Base-by-base conservation (phyloP, 2,329 filamentous ascomycete species). In the Sphaerostilbella broomeana region DNA sequence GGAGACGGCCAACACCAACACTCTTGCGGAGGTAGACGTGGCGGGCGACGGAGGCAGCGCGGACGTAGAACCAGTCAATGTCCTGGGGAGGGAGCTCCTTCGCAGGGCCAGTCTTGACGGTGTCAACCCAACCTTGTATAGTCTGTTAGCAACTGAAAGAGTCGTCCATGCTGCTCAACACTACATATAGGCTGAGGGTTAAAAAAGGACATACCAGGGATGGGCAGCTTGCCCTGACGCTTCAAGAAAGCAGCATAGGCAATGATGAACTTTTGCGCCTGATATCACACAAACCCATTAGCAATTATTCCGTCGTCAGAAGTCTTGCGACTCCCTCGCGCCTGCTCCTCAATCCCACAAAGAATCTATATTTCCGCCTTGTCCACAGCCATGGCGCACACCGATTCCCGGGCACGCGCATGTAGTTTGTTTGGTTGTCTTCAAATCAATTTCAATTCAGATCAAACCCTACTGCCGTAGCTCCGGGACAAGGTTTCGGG, bases 21-120 rank as follows among this genome's bases (percentile, higher is more conserved):
- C 89, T 95, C 81, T 98, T 98, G 76, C 92, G 86, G 69, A 98
- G 79, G 80, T 98, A 98, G 77, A 98, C 83, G 79, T 97, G 90
- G 65, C 89, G 88, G 63, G 92, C 92, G 65, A 98, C 84, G 55
- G 90, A 81, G 59, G 92, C 92, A 61, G 90, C 89, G 65, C 92
- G 89, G 67, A 81, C 69, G 71, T 81, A 86, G 77, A 81, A 94
- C 92, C 92, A 98, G 80, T 98, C 92, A 66, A 89, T 86, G 70
- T 89, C 84, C 81, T 97, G 89, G 63, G 90, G 92, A 63, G 90
- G 90, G 59, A 98, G 85, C 78, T 98, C 92, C 74, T 95, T 95
- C 68, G 85, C 84, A 66, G 83, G 79, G 62, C 87, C 90, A 58
- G 90, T 95, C 85, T 98, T 98, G 75, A 97, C 92, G 63, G 90